Evolutionary conservation across 345 rosid genomes (phyloP), one percentile per base, ranked within the genome.

Genomic region (Eucalyptus erythrocorys): DNA sequence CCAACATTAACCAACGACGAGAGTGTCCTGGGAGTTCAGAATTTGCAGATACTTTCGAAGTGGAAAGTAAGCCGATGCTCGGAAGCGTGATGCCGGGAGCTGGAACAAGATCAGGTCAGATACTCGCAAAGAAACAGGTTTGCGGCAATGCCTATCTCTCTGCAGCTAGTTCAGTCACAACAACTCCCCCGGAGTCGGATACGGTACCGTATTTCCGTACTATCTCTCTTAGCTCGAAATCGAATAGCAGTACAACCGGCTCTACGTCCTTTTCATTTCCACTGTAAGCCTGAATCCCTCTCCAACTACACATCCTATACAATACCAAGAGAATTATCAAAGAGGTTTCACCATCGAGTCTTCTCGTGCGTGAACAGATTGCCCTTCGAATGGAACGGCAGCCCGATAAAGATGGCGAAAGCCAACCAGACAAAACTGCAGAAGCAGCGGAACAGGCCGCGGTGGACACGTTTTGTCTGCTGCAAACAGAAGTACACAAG

Each of bases 261-360:
- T 90, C 91, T 16, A 76, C 26, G 32, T 91, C 94, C 6, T 93
- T 93, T 61, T 90, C 92, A 43, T 93, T 93, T 86, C 95, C 95
- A 34, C 47, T 91, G 95, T 92, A 93, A 90, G 84, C 82, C 71
- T 68, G 27, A 49, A 10, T 40, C 17, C 49, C 57, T 50, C 7
- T n/a, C 45, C 40, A 50, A 34, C 57, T 51, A 21, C 30, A 55
- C 61, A 12, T 51, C 64, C 87, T 86, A 21, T 11, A 40, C 47
- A 22, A 21, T 40, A 11, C 30, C 47, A 76, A 2, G 27, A 40
- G 84, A 21, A 76, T 40, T 76, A 22, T 40, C 84, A 3, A 12
- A 21, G 37, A 64, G 34, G 76, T 64, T 64, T n/a, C 40, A 64
- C 40, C 32, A 1, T 6, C 24, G 47, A 76, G 84, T 76, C 30